Conservation (phyloP, 2,329 filamentous ascomycete species). For the Colletotrichum tofieldiae region DNA sequence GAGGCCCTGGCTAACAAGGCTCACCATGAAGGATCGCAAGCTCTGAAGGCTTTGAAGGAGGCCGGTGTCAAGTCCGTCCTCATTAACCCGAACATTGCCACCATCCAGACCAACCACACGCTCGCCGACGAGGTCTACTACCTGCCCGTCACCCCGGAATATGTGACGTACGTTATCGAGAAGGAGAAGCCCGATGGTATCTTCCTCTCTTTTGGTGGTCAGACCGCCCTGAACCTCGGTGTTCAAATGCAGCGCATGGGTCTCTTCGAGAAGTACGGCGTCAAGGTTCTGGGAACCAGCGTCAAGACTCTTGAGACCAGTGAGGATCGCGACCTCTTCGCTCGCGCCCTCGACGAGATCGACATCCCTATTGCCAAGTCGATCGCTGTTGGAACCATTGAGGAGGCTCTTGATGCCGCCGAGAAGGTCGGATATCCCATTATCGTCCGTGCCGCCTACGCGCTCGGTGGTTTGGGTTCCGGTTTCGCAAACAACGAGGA, state of each 20-base stretch:
- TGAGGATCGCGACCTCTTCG: conserved; percentile 96
- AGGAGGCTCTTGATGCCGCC: conserved; percentile 92
- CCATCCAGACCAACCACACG: conserved; percentile 96
- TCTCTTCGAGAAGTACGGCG: conserved; percentile 94
- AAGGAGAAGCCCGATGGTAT: conserved; percentile 96
- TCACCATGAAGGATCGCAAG: conserved; percentile 82
- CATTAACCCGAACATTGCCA: conserved; percentile 98
- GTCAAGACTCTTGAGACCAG: conserved; percentile 94
- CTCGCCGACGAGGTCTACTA: conserved; percentile 99
- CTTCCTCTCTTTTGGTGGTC: conserved; percentile 96
- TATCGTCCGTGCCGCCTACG: conserved; percentile 97
- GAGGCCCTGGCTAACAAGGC: conserved; percentile 44
- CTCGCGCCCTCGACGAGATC: conserved; percentile 96
- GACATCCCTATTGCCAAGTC: conserved; percentile 98
- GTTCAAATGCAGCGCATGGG: conserved; percentile 98
- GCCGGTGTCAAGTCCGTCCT: conserved; percentile 92
- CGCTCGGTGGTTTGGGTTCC: conserved; percentile 94
- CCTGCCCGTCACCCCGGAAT: conserved; percentile 96
- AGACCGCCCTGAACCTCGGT: conserved; percentile 96
- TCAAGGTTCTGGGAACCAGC: conserved; percentile 95
- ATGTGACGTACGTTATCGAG: conserved; percentile 97
- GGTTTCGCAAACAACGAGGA: conserved; percentile 96
- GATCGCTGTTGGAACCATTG: conserved; percentile 90
- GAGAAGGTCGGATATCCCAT: conserved; percentile 94
- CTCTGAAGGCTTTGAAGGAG: conserved; percentile 96